A percentile compares a stretch with the other conserved stretches of the same genome.
These are phyloP conservation scores for Hyaloperonospora brassicae DNA, from an alignment of 352 stramenopile species.

Conservation along the genomic window DNA sequence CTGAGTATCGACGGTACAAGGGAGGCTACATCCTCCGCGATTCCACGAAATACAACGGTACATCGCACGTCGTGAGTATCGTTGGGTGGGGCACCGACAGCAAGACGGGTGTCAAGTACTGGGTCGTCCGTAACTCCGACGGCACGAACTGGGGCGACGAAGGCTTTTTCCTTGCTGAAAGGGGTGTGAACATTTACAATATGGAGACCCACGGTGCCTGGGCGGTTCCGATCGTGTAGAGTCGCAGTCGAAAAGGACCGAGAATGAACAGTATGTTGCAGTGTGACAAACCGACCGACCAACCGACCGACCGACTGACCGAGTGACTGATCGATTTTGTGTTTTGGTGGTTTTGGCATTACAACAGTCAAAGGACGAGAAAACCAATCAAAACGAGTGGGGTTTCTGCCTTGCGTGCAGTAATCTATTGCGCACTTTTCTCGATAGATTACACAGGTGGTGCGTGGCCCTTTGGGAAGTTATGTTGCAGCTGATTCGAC, in stretches of 20 bases:
- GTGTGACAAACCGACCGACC: too few species aligned
- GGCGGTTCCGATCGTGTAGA: constrained; percentile 57
- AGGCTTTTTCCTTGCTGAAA: constrained; percentile 65
- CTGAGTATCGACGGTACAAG: constrained; percentile 81
- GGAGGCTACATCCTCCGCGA: constrained; percentile 88
- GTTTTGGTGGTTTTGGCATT: too few species aligned
- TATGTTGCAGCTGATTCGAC: neutral
- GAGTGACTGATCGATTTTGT: too few species aligned
- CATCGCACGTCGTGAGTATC: constrained; percentile 90
- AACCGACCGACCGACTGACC: too few species aligned
- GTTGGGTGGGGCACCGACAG: constrained; percentile 90
- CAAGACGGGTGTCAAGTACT: constrained; percentile 87
- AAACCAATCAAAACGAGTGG: too few species aligned
- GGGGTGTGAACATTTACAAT: constrained; percentile 73
- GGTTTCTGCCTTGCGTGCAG: too few species aligned
- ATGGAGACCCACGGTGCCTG: constrained; percentile 65
- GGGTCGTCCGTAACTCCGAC: constrained; percentile 92
- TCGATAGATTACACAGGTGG: too few species aligned
- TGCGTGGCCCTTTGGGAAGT: neutral
- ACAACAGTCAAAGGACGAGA: too few species aligned
- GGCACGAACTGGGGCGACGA: constrained; percentile 69
- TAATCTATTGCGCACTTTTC: too few species aligned
- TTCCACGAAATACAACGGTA: constrained; percentile 63
- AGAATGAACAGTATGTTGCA: too few species aligned
- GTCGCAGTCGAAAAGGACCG: too few species aligned